Percentiles rank a stretch among this genome's conserved stretches.
These are phyloP conservation scores for Tuctoria greenei DNA, from an alignment of 176 grass and related monocot genomes.

Conservation along the genomic window DNA sequence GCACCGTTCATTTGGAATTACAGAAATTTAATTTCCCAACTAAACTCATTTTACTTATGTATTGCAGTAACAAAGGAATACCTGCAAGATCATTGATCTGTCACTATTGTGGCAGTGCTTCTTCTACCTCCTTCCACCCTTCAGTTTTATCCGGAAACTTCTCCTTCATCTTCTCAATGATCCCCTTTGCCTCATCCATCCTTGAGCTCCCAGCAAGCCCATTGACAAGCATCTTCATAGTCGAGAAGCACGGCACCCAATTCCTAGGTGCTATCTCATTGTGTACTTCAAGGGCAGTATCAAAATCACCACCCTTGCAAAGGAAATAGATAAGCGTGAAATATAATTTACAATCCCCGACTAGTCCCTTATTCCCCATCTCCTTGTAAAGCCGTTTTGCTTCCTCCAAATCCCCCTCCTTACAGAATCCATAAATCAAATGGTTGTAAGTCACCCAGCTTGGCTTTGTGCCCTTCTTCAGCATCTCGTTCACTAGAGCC, in stretches of 20 bases:
- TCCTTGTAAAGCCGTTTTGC: constrained; percentile 69
- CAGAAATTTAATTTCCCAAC: not conserved
- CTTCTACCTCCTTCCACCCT: constrained; percentile 87
- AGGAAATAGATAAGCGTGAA: constrained; percentile 58
- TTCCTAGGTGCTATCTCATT: constrained; percentile 53
- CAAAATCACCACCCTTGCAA: constrained; percentile 66
- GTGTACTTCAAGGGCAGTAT: constrained; percentile 55
- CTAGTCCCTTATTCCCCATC: constrained; percentile 54
- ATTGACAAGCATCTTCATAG: constrained; percentile 92
- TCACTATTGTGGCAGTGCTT: constrained; percentile 53
- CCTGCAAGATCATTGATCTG: not conserved
- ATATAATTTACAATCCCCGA: constrained; percentile 47
- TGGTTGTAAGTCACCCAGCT: constrained; percentile 77
- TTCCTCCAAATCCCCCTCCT: constrained; percentile 74
- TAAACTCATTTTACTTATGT: not conserved
- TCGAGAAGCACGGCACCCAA: constrained; percentile 69
- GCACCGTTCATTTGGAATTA: not conserved
- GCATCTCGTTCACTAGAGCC: constrained; percentile 67
- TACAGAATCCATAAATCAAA: constrained; percentile 67
- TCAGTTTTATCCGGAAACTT: constrained; percentile 64
- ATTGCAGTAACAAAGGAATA: constrained; percentile 5
- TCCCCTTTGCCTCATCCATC: constrained; percentile 69
- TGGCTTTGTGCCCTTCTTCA: constrained; percentile 54
- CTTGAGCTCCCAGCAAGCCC: constrained; percentile 62
- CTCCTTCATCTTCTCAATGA: constrained; percentile 84